Conservation (phyloP, 2,329 filamentous ascomycete species). For the Stemphylium vesicarium region DNA sequence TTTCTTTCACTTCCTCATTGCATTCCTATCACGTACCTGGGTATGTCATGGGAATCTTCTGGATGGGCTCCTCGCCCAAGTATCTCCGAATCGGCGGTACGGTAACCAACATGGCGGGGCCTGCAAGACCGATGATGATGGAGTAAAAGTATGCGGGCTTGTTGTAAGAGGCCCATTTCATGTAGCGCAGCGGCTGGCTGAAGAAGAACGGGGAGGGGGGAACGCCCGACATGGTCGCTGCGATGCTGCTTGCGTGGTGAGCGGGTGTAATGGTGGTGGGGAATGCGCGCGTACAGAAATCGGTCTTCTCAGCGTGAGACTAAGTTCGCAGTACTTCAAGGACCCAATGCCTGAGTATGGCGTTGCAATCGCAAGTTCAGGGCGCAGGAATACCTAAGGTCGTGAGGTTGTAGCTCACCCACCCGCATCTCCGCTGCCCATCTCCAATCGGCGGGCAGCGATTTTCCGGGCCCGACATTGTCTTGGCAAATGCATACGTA, state of each 20-base stretch:
- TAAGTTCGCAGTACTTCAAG: conserved; percentile 2
- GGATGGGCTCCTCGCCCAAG: conserved; percentile 73
- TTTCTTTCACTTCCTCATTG: background rate
- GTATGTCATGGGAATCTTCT: conserved; percentile 83
- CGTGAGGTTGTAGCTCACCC: conserved; percentile 15
- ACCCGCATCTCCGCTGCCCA: background rate
- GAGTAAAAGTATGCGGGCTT: conserved; percentile 93
- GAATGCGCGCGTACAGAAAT: conserved; percentile 7
- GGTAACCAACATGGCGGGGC: conserved; percentile 72
- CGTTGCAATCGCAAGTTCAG: conserved; percentile 14
- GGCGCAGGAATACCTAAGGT: background rate
- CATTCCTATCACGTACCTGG: conserved; percentile 72
- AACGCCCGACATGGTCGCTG: conserved; percentile 61
- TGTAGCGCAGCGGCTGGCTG: conserved; percentile 80
- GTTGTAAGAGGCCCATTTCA: conserved; percentile 85
- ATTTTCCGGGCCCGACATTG: conserved; percentile 33
- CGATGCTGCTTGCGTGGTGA: conserved; percentile 6
- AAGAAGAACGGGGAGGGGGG: conserved; percentile 72
- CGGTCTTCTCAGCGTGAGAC: background rate
- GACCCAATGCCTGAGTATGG: conserved; percentile 29
- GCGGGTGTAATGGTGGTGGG: background rate
- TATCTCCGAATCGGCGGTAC: conserved; percentile 74
- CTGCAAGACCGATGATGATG: conserved; percentile 72
- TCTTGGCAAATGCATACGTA: conserved; percentile 50
- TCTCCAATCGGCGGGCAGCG: conserved; percentile 27